Conservation (phyloP, 139 green algal genomes). For the Closterium sp. region DNA sequence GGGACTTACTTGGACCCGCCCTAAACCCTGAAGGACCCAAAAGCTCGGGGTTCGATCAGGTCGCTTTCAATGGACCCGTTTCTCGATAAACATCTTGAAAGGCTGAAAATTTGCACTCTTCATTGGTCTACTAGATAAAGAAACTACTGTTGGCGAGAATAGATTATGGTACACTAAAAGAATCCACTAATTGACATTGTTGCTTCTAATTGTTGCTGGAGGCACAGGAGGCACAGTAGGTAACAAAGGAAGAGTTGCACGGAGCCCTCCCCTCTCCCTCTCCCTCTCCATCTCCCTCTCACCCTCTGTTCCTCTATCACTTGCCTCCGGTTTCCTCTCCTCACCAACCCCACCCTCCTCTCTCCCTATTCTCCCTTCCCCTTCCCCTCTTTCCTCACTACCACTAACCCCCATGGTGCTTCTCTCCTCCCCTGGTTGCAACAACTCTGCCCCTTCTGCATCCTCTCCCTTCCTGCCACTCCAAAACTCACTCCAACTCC, state of each 20-base stretch:
- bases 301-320: neutral
- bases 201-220: neutral
- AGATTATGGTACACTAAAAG: too few species aligned
- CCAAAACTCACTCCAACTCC: neutral
- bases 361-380: neutral
- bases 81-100: too few species aligned
- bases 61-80: too few species aligned
- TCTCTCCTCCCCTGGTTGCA: conserved; percentile 5
- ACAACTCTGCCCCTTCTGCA: neutral
- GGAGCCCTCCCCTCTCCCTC: neutral
- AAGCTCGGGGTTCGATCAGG: too few species aligned
- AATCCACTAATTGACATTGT: neutral
- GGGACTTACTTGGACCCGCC: too few species aligned
- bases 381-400: neutral
- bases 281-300: neutral
- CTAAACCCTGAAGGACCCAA: too few species aligned
- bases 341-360: neutral
- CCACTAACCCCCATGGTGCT: neutral
- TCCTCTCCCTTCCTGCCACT: neutral
- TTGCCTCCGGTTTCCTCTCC: neutral
- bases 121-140: too few species aligned
- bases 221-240: neutral
- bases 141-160: too few species aligned
- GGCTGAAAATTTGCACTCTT: too few species aligned
- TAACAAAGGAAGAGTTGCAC: neutral